These are phyloP conservation scores for Patellaria atrata DNA, from an alignment of 495 filamentous ascomycete genomes.

Conservation along the genomic window DNA sequence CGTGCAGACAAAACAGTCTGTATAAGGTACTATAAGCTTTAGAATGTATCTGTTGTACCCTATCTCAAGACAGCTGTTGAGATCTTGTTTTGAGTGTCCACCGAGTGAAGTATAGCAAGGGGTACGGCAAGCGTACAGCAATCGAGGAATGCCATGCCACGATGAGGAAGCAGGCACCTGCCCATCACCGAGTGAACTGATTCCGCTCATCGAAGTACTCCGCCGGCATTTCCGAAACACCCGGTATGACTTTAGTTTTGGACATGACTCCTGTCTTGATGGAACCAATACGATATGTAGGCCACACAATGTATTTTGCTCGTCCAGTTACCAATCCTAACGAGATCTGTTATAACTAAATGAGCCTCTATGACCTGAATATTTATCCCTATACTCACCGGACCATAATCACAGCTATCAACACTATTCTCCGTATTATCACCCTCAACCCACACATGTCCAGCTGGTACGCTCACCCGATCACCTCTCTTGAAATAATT, in stretches of 20 bases:
- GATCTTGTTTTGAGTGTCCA: too few species aligned
- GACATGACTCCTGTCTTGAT: conserved; percentile 7
- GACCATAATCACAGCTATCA: conserved; percentile 28
- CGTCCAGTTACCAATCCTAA: conserved; percentile 12
- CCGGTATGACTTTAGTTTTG: conserved; percentile 9
- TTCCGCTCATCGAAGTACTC: conserved; percentile 2
- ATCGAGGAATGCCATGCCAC: too few species aligned
- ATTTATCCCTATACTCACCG: conserved; percentile 13
- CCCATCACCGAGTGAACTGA: too few species aligned
- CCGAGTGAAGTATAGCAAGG: too few species aligned
- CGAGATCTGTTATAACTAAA: conserved; percentile 3
- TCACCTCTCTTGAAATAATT: too few species aligned
- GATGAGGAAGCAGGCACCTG: too few species aligned
- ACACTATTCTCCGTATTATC: conserved; percentile 24
- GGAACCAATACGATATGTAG: neutral
- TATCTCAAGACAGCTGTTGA: too few species aligned
- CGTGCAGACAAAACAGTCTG: too few species aligned
- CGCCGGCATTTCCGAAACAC: conserved; percentile 1
- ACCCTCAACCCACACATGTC: conserved; percentile 30
- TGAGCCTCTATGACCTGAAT: conserved; percentile 1
- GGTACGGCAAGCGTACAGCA: too few species aligned
- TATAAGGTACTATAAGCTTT: too few species aligned
- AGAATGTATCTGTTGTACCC: too few species aligned
- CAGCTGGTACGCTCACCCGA: conserved; percentile 19
- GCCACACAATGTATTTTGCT: conserved; percentile 1